Percentiles rank a stretch among this genome's conserved stretches.
phyloP scores from a whole-genome alignment of 2,329 filamentous ascomycete genomes.

The Trichophyton equinum region DNA sequence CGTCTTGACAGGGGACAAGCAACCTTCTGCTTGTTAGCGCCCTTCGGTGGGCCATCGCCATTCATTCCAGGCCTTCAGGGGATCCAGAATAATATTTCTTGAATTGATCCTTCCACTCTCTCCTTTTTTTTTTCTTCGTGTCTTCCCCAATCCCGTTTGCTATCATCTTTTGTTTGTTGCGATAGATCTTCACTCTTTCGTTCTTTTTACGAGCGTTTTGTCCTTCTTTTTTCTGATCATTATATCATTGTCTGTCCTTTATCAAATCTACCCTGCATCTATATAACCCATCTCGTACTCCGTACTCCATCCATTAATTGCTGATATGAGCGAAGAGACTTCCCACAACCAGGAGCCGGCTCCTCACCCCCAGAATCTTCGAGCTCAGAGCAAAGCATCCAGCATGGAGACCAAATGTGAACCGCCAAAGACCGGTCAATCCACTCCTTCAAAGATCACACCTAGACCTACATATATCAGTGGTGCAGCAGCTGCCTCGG shows the following conservation, averaged over 20 bases:
- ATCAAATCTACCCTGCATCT: neutral
- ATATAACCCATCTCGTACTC: neutral
- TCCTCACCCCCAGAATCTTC: neutral
- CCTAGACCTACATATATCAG: slow-evolving; percentile 13
- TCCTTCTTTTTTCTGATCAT: neutral
- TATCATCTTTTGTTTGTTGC: neutral
- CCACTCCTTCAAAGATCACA: slow-evolving; percentile 4
- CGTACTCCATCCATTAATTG: neutral
- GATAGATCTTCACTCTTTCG: neutral
- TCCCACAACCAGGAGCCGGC: neutral
- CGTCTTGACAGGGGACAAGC: neutral
- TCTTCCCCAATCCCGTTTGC: neutral
- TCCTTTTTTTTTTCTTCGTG: neutral
- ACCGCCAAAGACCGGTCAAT: neutral
- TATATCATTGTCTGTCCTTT: neutral
- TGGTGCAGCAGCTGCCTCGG: slow-evolving; percentile 5
- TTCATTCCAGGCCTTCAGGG: neutral
- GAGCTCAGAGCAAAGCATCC: neutral
- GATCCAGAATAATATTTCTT: neutral
- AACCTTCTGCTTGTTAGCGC: neutral
- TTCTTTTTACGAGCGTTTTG: neutral
- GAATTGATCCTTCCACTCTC: neutral
- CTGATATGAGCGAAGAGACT: neutral
- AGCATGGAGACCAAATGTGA: neutral
- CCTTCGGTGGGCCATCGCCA: neutral